Conservation (phyloP, 2,329 filamentous ascomycete species). For the Cladosporium velox region DNA sequence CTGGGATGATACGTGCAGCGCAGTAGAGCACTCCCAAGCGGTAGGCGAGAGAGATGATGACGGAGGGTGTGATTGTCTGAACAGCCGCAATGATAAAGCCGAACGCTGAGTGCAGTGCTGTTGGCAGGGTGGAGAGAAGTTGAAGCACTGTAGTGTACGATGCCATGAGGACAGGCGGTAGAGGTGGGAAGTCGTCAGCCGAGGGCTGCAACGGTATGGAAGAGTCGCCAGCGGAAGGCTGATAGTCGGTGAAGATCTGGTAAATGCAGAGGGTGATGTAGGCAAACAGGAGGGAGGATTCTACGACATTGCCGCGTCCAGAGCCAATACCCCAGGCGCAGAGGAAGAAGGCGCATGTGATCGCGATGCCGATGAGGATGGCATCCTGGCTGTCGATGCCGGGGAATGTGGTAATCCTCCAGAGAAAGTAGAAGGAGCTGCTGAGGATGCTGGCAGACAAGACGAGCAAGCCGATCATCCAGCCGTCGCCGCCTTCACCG, state of each 20-base stretch:
- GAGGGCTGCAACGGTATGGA: slow-evolving; percentile 52
- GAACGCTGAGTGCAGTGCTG: slow-evolving; percentile 78
- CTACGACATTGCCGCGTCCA: slow-evolving; percentile 89
- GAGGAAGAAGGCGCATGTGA: slow-evolving; percentile 89
- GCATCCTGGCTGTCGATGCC: slow-evolving; percentile 91
- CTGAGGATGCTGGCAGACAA: slow-evolving; percentile 89
- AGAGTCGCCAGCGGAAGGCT: slow-evolving; percentile 67
- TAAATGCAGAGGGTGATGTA: slow-evolving; percentile 99
- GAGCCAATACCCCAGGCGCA: slow-evolving; percentile 93
- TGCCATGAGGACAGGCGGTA: slow-evolving; percentile 97
- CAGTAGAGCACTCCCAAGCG: slow-evolving; percentile 94
- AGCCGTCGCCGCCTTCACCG: slow-evolving; percentile 84
- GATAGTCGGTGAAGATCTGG: slow-evolving; percentile 98
- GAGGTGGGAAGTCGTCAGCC: slow-evolving; percentile 90
- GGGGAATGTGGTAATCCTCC: slow-evolving; percentile 90
- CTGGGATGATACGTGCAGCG: slow-evolving; percentile 92
- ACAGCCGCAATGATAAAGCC: slow-evolving; percentile 88
- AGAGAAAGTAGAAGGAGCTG: slow-evolving; percentile 92
- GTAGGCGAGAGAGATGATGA: slow-evolving; percentile 92
- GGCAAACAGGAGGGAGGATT: slow-evolving; percentile 92
- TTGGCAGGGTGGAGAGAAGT: slow-evolving; percentile 78
- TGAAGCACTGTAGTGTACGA: slow-evolving; percentile 92
- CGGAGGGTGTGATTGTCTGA: slow-evolving; percentile 91
- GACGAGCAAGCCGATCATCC: slow-evolving; percentile 90
- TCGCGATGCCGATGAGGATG: slow-evolving; percentile 85